These are phyloP conservation scores for Meyerozyma carpophila DNA, from an alignment of 1,139 yeast genomes.

Conservation along the genomic window DNA sequence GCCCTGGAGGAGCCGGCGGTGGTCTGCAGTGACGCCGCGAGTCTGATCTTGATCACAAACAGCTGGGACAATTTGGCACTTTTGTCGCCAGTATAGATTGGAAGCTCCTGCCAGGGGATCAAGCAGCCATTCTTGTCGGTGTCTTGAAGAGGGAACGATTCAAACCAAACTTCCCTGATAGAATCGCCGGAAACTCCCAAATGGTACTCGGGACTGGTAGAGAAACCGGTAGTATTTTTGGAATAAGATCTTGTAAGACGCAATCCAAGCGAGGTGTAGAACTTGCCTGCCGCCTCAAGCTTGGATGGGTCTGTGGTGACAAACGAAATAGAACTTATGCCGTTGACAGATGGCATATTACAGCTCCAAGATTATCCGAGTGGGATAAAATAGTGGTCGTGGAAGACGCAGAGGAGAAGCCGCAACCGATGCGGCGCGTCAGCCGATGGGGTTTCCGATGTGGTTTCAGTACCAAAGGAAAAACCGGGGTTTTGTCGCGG, in stretches of 20 bases:
- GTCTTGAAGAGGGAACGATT: conserved; percentile 58
- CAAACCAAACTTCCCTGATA: conserved; percentile 64
- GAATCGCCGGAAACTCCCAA: conserved; percentile 63
- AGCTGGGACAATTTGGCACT: conserved; percentile 24
- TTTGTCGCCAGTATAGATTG: conserved; percentile 48
- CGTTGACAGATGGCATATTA: conserved; percentile 6
- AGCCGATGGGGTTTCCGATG: too few species aligned
- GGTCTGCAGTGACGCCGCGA: conserved; percentile 31
- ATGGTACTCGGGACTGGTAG: conserved; percentile 23
- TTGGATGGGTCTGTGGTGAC: conserved; percentile 47
- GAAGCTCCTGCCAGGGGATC: conserved; percentile 55
- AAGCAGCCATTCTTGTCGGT: conserved; percentile 40
- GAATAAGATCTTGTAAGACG: conserved; percentile 49
- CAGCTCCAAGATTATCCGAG: neutral
- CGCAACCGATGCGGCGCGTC: conserved; percentile 1
- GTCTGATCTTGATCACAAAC: conserved; percentile 52
- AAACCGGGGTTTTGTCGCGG: neutral
- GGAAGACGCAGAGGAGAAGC: neutral
- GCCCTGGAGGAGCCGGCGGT: neutral
- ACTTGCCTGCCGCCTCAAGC: conserved; percentile 43
- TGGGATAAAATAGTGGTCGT: neutral
- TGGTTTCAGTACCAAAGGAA: neutral
- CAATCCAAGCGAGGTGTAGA: conserved; percentile 57
- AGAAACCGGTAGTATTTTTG: conserved; percentile 40
- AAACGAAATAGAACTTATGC: conserved; percentile 45